phyloP scores from a whole-genome alignment of 2,329 filamentous ascomycete genomes.

The Beauveria sp. region DNA sequence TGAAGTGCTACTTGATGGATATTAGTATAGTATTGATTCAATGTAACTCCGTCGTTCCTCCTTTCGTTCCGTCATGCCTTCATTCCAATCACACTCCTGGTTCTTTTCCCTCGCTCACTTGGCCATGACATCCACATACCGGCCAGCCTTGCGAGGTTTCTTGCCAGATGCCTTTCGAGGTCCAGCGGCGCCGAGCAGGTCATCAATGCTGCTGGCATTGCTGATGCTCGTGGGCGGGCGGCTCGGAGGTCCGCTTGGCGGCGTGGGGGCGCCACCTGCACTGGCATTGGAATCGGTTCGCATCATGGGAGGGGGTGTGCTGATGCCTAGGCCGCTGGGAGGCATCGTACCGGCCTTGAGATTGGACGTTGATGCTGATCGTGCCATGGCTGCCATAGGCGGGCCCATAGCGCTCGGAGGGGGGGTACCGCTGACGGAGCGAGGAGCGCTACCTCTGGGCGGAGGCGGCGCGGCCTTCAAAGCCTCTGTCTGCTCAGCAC shows the following conservation, averaged over 20 bases:
- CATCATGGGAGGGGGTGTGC: conserved; percentile 34
- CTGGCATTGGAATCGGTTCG: conserved; percentile 43
- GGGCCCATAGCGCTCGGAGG: conserved; percentile 33
- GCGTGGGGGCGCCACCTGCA: conserved; percentile 21
- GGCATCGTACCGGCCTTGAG: conserved; percentile 24
- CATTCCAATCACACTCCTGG: not conserved
- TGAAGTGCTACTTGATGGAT: not conserved
- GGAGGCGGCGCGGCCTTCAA: conserved; percentile 70
- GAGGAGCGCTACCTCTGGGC: conserved; percentile 52
- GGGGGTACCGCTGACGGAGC: conserved; percentile 46
- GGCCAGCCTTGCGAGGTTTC: conserved; percentile 72
- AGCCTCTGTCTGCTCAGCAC: conserved; percentile 51
- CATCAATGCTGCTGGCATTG: conserved; percentile 90
- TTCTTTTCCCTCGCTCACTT: conserved; percentile 35
- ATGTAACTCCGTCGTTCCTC: not conserved
- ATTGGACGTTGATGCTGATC: conserved; percentile 22
- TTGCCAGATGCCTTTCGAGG: conserved; percentile 58
- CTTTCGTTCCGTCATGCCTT: conserved; percentile 6
- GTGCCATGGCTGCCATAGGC: conserved; percentile 19
- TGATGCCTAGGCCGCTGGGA: conserved; percentile 27
- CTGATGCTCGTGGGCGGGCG: conserved; percentile 76
- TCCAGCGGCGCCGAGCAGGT: conserved; percentile 69
- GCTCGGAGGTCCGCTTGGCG: conserved; percentile 49
- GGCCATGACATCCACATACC: conserved; percentile 96
- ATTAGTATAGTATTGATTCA: not conserved